Base-by-base conservation (phyloP, 768 basidiomycete species). In the Phylloporus sp. region DNA sequence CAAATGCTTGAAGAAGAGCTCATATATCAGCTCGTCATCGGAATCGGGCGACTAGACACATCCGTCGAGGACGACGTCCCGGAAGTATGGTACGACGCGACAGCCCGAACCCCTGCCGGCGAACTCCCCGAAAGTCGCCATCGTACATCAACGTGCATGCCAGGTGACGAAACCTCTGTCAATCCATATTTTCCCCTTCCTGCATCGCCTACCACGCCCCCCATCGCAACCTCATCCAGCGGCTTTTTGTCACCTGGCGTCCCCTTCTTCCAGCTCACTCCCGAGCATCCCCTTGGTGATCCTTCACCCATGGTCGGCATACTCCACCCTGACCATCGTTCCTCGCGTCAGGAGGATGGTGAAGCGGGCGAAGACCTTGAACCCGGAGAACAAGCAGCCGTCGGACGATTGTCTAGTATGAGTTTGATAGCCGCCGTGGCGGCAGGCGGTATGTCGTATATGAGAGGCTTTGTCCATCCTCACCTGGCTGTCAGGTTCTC, bases 371-470 rank as follows among this genome's bases (percentile, higher is more conserved):
- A 74, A 42, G 78, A 69, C 24, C 52, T 59, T 22, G 69, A 71
- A 45, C 55, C 67, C 14, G 69, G 68, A 24, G 80, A 90, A 54
- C 90, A 94, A 61, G 89, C 86, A 13, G 81, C 86, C 5, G 76
- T 91, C 17, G 94, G 94, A 6, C 77, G 91, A 47, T 71, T 95
- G 39, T 88, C 90, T 5, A 90, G 90, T 57, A 92, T 96, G 91
- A 90, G 89, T 61, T 70, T 96, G 41, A 88, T 95, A 72, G 92
- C 92, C 31, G 83, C 90, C 8, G 81, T 92, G 11, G 79, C 86
- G 24, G 88, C 90, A 22, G 82, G 80, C 52, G 84, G 85, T 87
- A 63, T 61, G 76, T 71, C 43, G 41, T 48, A 48, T 48, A 45
- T 1, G 46, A 36, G 42, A 42, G 36, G 42, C 38, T 46, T 41